These are phyloP conservation scores for Arachis monticola DNA, from an alignment of 331 rosid genomes.

Conservation along the genomic window DNA sequence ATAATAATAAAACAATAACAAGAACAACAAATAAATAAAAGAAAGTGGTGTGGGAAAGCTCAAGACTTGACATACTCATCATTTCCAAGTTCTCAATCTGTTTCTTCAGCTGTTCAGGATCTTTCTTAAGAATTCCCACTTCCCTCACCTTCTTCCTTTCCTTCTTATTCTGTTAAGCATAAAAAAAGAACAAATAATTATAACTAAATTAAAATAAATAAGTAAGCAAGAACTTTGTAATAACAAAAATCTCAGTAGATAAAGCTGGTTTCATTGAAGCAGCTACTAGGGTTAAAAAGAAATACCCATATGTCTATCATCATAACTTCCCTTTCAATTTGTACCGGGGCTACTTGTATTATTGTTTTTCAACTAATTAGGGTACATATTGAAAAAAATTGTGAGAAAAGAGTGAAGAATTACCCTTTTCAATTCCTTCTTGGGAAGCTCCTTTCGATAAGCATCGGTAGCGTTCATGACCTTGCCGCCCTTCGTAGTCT, in stretches of 20 bases:
- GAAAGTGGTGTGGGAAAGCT: slow-evolving; percentile 38
- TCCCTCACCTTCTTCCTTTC: slow-evolving; percentile 98
- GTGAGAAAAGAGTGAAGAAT: slow-evolving; percentile 2
- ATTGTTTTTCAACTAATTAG: neutral
- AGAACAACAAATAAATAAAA: neutral
- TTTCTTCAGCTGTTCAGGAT: slow-evolving; percentile 83
- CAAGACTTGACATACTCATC: slow-evolving; percentile 40
- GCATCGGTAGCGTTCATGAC: slow-evolving; percentile 99
- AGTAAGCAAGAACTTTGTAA: too few relatives aligned
- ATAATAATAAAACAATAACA: too few relatives aligned
- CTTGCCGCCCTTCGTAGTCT: slow-evolving; percentile 99
- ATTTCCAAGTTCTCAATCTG: slow-evolving; percentile 93
- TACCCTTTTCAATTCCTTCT: slow-evolving; percentile 68
- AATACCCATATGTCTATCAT: neutral
- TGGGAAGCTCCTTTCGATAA: slow-evolving; percentile 96
- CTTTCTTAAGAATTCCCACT: slow-evolving; percentile 99
- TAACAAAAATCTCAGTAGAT: neutral
- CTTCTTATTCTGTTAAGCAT: slow-evolving; percentile 69
- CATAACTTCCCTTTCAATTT: neutral
- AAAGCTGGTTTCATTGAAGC: neutral
- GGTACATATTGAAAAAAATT: slow-evolving; percentile 10
- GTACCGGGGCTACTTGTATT: neutral
- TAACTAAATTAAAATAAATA: too few relatives aligned
- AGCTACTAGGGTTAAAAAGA: neutral
- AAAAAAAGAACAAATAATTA: neutral